Conservation (phyloP, 257 asterid genomes). For the Eucommia ulmoides region DNA sequence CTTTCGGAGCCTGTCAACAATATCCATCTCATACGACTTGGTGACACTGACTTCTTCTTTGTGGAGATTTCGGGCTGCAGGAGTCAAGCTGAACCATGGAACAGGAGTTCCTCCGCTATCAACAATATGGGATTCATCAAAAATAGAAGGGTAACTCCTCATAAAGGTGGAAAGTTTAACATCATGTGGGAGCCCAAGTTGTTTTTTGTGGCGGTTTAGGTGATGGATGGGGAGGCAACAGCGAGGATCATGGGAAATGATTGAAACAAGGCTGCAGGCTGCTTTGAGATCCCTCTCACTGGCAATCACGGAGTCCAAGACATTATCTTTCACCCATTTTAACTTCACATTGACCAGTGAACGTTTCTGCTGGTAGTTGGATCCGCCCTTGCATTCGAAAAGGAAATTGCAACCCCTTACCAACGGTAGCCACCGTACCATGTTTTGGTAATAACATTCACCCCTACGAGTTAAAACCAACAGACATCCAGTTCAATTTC, state of each 20-base stretch:
- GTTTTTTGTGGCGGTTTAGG: conserved; percentile 40
- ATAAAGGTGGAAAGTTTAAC: conserved; percentile 62
- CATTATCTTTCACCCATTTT: conserved; percentile 68
- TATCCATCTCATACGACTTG: conserved; percentile 33
- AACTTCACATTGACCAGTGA: conserved; percentile 72
- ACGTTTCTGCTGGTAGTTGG: conserved; percentile 36
- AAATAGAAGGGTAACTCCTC: conserved; percentile 69
- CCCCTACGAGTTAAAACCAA: too few species aligned
- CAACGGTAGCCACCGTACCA: too few species aligned
- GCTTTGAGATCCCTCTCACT: conserved; percentile 52
- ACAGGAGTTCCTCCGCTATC: conserved; percentile 76
- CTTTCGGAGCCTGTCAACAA: conserved; percentile 54
- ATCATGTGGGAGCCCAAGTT: conserved; percentile 48
- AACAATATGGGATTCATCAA: conserved; percentile 40
- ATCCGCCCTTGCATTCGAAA: conserved; percentile 10
- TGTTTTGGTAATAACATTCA: too few species aligned
- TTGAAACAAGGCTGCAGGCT: conserved; percentile 42
- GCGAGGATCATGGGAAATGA: conserved; percentile 40
- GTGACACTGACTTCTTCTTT: conserved; percentile 26
- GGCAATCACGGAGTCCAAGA: conserved; percentile 52
- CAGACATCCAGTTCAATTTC: too few species aligned
- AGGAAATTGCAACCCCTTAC: background rate
- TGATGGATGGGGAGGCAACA: conserved; percentile 50
- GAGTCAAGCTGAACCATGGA: conserved; percentile 58
- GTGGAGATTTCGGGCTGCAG: conserved; percentile 33